phyloP scores from a whole-genome alignment of 371 early-diverging fungal genomes.

The Vairimorpha ceranae region DNA sequence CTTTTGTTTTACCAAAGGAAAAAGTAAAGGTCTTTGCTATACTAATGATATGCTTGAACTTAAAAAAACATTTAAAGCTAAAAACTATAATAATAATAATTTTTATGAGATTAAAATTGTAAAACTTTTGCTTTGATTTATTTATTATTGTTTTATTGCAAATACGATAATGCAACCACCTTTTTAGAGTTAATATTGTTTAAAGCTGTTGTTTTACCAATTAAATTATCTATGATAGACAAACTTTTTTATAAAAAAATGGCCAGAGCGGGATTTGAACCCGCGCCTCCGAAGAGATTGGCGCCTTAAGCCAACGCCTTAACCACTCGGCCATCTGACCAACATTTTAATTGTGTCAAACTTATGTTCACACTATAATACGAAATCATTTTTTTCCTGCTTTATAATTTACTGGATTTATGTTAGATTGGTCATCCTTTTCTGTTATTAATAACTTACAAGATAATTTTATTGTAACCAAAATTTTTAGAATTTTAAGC shows the following conservation, averaged over 20 bases:
- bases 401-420: no score
- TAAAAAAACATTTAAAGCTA: conserved; percentile 18
- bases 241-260: no score
- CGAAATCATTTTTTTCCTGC: neutral
- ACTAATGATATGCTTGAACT: neutral
- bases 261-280: conserved; percentile 63
- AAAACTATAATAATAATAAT: conserved; percentile 10
- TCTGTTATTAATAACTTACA: no score
- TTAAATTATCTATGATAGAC: no score
- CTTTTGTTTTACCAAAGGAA: conserved; percentile 48
- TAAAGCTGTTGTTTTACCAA: no score
- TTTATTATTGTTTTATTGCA: no score
- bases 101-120: neutral
- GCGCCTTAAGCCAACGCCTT: conserved; percentile 64
- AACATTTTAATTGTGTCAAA: no score
- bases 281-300: conserved; percentile 63
- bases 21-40: conserved; percentile 31
- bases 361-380: no score
- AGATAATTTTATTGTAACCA: no score
- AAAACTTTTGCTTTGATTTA: neutral
- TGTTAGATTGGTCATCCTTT: neutral
- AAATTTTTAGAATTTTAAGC: no score
- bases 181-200: no score
- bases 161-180: no score
- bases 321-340: conserved; percentile 63